phyloP scores from a whole-genome alignment of 2,329 filamentous ascomycete species.

The Aphanocladium album region DNA sequence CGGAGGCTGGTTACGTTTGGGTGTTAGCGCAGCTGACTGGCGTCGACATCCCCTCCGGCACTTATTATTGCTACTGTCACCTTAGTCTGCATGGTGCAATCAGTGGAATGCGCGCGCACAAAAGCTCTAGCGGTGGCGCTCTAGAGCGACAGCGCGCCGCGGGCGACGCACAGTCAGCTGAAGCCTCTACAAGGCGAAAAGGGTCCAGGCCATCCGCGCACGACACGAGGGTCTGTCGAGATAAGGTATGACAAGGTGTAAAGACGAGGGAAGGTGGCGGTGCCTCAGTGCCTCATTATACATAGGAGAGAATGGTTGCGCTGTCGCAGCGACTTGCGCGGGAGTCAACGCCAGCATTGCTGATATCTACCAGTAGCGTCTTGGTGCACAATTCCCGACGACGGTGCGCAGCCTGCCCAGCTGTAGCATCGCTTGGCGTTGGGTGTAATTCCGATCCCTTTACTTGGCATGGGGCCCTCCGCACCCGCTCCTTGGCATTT shows the following conservation, averaged over 20 bases:
- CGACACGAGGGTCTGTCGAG: neutral
- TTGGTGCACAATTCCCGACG: neutral
- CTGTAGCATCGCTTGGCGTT: neutral
- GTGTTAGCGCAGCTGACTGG: slow-evolving; percentile 1
- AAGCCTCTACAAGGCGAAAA: neutral
- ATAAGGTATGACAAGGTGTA: neutral
- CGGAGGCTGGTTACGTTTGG: neutral
- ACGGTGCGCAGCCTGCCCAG: too few relatives aligned
- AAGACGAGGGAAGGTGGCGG: neutral
- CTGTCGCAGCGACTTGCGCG: neutral
- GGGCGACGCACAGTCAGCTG: neutral
- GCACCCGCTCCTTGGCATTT: slow-evolving; percentile 2
- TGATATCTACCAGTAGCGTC: neutral
- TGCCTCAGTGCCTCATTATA: neutral
- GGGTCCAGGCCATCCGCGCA: neutral
- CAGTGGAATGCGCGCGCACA: neutral
- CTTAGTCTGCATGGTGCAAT: neutral
- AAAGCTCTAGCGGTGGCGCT: slow-evolving; percentile 6
- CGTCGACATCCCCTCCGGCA: neutral
- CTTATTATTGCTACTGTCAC: neutral
- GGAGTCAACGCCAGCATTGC: neutral
- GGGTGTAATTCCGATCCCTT: neutral
- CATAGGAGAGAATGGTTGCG: neutral
- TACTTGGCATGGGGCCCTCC: neutral
- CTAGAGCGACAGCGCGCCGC: neutral